Conservation (phyloP, 2,329 filamentous ascomycete species). For the Botrytis galanthina region DNA sequence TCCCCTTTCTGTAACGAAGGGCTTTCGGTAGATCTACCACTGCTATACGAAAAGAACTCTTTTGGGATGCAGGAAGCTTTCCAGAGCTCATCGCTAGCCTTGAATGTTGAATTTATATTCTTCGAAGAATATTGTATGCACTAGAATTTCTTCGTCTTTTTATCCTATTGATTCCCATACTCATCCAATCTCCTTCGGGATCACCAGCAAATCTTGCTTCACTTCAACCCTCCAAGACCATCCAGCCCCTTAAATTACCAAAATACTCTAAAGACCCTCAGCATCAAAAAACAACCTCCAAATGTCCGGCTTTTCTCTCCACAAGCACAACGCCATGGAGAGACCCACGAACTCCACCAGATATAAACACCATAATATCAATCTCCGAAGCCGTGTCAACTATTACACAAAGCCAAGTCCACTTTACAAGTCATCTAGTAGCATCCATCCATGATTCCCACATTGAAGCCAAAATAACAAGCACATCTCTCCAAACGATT, state of each 20-base stretch:
- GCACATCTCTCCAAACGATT: no score
- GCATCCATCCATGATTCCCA: neutral
- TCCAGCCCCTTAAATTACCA: neutral
- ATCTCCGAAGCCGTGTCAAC: neutral
- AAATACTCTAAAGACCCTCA: neutral
- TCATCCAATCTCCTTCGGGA: conserved; percentile 2
- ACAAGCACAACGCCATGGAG: neutral
- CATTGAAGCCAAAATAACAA: no score
- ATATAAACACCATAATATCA: no score
- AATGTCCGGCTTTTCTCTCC: neutral
- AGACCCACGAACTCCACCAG: neutral
- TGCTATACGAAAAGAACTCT: neutral
- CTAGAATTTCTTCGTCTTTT: neutral
- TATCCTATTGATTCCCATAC: conserved; percentile 8
- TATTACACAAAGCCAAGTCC: no score
- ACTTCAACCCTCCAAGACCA: fast-evolving
- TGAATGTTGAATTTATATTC: conserved; percentile 9
- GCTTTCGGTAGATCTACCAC: neutral
- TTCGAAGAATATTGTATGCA: conserved; percentile 3
- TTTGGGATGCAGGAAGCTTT: conserved; percentile 12
- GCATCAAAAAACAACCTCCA: neutral
- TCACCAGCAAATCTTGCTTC: neutral
- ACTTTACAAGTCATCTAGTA: neutral
- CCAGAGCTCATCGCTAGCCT: conserved; percentile 37
- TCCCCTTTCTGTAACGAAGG: neutral